Evolutionary conservation across 176 grass and related monocot genomes (phyloP), one percentile per base, ranked within the genome.

Genomic region (Aegilops bicornis): DNA sequence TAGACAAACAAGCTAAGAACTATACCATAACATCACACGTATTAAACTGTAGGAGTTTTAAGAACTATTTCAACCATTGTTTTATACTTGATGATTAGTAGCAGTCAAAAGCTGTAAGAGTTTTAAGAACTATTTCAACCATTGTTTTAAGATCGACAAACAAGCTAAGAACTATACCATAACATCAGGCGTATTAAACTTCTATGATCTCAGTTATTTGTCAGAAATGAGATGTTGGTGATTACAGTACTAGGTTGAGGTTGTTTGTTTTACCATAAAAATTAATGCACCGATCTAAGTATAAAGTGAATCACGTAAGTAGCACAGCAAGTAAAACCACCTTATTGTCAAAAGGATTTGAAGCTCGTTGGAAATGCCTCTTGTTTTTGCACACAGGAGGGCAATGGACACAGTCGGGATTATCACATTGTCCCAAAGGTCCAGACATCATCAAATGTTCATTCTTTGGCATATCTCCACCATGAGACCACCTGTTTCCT

Each of bases 371-470:
- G 69, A 89, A 89, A 83, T 84, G 83, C 24, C 25, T 90, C 86
- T 89, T 94, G 27, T 92, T 92, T 88, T 89, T 98, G 86, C 88
- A 98, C 72, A 90, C 91, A 33, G 96, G 81, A 81, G 96, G 93
- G 65, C 96, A 98, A 40, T 94, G 73, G 39, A 95, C 91, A 81
- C 93, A 98, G 36, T 98, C 96, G 5, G 96, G 92, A 75, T 98
- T 81, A 81, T 98, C 91, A 50, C 96, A 98, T 73, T 94, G 87
- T 4, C 96, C 93, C 64, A 98, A 86, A 84, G 96, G 96, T 22
- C 93, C 96, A 56, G 96, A 98, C 88, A 88, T 95, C 90, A 98
- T 69, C 66, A 98, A 86, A 61, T 98, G 88, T 76, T 95, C 91
- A 82, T 98, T 95, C 82, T 71, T 94, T 40, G 30, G 81, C n/a